Conservation (phyloP, 2,329 filamentous ascomycete species). For the Chrysoporthe cubensis region DNA sequence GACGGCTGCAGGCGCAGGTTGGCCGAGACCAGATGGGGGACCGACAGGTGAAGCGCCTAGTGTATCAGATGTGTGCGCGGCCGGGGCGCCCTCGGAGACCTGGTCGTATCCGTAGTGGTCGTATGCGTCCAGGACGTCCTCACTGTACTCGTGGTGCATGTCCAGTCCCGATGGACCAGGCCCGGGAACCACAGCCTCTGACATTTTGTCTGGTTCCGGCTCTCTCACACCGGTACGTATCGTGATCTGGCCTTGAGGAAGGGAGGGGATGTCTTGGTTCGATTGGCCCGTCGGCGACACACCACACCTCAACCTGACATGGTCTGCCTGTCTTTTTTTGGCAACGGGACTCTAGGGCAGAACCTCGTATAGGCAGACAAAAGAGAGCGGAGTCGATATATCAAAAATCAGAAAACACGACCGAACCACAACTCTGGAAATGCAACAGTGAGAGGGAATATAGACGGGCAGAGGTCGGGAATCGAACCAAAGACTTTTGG, state of each 20-base stretch:
- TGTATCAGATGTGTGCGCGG: constrained; percentile 29
- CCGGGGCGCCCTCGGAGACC: constrained; percentile 18
- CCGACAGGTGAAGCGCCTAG: constrained; percentile 28
- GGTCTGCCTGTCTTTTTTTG: constrained; percentile 14
- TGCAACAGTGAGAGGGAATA: constrained; percentile 25
- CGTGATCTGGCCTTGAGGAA: background rate
- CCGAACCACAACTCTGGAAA: background rate
- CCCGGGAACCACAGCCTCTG: constrained; percentile 20
- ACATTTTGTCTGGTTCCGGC: constrained; percentile 16
- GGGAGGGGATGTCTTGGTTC: constrained; percentile 10
- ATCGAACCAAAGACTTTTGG: constrained; percentile 10
- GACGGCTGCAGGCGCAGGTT: background rate
- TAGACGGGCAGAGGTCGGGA: constrained; percentile 15
- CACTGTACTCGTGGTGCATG: constrained; percentile 20
- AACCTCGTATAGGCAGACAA: constrained; percentile 1
- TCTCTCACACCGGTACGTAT: background rate
- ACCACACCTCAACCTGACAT: constrained; percentile 26
- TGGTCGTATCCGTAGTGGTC: constrained; percentile 28
- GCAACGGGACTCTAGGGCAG: background rate
- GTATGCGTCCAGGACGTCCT: constrained; percentile 23
- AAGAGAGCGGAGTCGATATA: constrained; percentile 23
- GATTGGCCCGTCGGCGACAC: constrained; percentile 21
- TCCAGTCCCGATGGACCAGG: constrained; percentile 22
- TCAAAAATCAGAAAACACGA: constrained; percentile 1
- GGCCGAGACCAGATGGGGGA: constrained; percentile 13